Evolutionary conservation across 352 stramenopile genomes (phyloP).

Genomic region (Phytophthora constricta): DNA sequence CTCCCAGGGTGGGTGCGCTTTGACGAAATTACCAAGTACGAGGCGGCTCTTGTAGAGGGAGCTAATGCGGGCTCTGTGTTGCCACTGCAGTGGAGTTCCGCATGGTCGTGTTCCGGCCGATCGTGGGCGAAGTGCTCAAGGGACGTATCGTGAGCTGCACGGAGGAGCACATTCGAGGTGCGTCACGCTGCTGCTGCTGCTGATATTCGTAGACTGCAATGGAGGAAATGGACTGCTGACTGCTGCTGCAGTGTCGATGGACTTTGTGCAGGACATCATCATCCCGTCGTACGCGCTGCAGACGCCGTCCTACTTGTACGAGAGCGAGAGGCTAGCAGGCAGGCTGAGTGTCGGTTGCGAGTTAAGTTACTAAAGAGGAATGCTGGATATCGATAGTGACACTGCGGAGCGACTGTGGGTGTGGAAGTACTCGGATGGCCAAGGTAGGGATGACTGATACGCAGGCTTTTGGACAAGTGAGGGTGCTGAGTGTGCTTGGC

Average conservation of each 20-base stretch:
- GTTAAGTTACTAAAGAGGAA: too few species aligned
- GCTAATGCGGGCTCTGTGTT: neutral
- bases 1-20: slow-evolving; percentile 58
- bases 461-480: neutral
- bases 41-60: neutral
- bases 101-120: slow-evolving; percentile 90
- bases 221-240: neutral
- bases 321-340: slow-evolving; percentile 14
- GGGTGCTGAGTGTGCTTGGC: neutral
- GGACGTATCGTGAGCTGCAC: slow-evolving; percentile 90
- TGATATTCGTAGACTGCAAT: neutral
- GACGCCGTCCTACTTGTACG: slow-evolving; percentile 90
- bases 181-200: neutral
- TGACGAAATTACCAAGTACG: neutral
- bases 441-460: slow-evolving; percentile 32
- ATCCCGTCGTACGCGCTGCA: slow-evolving; percentile 89
- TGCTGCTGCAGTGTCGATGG: slow-evolving; percentile 72
- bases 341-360: too few species aligned
- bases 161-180: slow-evolving; percentile 86
- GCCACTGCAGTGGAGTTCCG: slow-evolving; percentile 78
- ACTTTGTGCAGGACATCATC: slow-evolving; percentile 92
- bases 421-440: slow-evolving; percentile 88
- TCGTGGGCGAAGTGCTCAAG: slow-evolving; percentile 90
- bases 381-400: slow-evolving; percentile 47
- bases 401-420: slow-evolving; percentile 82